Conservation (phyloP, 2,329 filamentous ascomycete genomes). For the Stylonectria norvegica region DNA sequence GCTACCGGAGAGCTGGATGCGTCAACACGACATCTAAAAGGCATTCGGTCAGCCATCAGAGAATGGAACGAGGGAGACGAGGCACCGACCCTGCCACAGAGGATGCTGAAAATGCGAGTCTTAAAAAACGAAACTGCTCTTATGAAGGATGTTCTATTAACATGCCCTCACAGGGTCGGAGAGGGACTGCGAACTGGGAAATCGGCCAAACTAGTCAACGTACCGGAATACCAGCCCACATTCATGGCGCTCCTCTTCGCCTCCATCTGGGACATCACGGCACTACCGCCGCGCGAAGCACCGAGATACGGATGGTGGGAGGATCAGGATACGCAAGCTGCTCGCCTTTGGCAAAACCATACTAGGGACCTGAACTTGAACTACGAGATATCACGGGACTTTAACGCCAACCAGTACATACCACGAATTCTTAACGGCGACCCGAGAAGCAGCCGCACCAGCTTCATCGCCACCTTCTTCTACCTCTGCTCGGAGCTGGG, state of each 20-base stretch:
- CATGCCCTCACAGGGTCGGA: conserved; percentile 34
- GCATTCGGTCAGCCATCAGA: conserved; percentile 31
- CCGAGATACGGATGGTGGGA: conserved; percentile 38
- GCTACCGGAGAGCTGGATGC: conserved; percentile 42
- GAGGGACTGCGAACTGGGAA: conserved; percentile 38
- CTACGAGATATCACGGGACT: conserved; percentile 36
- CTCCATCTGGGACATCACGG: conserved; percentile 40
- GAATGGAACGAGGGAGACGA: conserved; percentile 19
- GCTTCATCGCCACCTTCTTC: conserved; percentile 46
- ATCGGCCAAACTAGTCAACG: conserved; percentile 38
- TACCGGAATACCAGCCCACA: conserved; percentile 42
- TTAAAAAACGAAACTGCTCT: not conserved
- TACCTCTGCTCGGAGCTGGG: conserved; percentile 45
- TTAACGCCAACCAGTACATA: conserved; percentile 31
- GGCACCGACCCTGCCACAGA: conserved; percentile 36
- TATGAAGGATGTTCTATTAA: conserved; percentile 9
- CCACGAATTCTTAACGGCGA: conserved; percentile 35
- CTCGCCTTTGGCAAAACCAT: conserved; percentile 36
- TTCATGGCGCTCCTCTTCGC: conserved; percentile 44
- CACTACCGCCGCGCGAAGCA: conserved; percentile 33
- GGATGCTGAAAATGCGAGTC: conserved; percentile 41
- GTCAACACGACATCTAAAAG: conserved; percentile 41
- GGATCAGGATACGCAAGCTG: conserved; percentile 34
- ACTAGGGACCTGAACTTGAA: conserved; percentile 35
- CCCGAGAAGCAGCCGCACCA: conserved; percentile 39